These are phyloP conservation scores for Verticillium isaacii DNA, from an alignment of 2,329 filamentous ascomycete genomes.

Conservation along the genomic window DNA sequence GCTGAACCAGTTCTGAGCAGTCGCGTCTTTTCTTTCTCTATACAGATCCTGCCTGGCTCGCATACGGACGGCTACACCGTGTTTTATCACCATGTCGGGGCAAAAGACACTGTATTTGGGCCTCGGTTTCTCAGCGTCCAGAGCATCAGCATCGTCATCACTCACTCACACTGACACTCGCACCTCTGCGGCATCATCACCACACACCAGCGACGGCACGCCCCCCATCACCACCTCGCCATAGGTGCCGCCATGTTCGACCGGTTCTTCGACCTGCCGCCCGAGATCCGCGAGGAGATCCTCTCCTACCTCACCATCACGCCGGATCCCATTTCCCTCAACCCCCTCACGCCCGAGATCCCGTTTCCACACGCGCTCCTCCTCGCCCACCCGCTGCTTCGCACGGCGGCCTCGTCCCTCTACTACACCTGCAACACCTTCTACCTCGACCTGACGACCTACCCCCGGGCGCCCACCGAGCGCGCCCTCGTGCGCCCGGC, in stretches of 20 bases:
- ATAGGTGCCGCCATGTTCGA: slow-evolving; percentile 9
- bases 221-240: not conserved
- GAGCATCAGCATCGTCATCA: no score
- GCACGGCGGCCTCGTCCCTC: slow-evolving; percentile 16
- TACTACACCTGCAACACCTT: slow-evolving; percentile 23
- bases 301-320: slow-evolving; percentile 17
- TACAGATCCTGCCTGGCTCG: no score
- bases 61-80: no score
- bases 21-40: no score
- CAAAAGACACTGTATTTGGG: no score
- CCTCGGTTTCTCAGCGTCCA: no score
- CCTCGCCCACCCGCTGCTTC: slow-evolving; percentile 17
- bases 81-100: no score
- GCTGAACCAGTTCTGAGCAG: no score
- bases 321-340: slow-evolving; percentile 12
- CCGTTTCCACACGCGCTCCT: slow-evolving; percentile 15
- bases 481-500: slow-evolving; percentile 2
- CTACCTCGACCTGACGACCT: slow-evolving; percentile 13
- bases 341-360: slow-evolving; percentile 4
- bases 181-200: no score
- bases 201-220: not conserved
- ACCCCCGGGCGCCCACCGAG: slow-evolving; percentile 7
- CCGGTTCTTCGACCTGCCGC: slow-evolving; percentile 22
- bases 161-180: no score
- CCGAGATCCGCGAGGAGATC: slow-evolving; percentile 22